Evolutionary conservation across 116 monocot species (phyloP).

Genomic region (Zostera marina): DNA sequence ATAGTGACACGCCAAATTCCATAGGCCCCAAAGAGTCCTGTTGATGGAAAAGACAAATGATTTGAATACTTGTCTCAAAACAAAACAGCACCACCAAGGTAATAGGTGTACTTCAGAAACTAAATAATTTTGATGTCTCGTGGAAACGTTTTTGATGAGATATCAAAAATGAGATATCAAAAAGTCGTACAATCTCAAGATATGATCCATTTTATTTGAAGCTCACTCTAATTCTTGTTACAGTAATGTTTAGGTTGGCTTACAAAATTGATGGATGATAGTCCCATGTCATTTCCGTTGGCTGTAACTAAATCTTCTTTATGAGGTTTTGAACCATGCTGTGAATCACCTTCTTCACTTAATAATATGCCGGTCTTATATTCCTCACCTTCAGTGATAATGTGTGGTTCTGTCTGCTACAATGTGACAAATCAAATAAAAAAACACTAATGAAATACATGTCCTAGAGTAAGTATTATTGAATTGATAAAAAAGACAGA

Average conservation of each 20-base stretch:
- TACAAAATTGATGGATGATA: constrained; percentile 12
- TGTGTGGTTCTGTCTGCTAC: neutral
- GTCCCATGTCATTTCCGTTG: constrained; percentile 5
- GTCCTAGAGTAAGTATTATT: too few relatives aligned
- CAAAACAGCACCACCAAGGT: too few relatives aligned
- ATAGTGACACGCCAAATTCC: constrained; percentile 14
- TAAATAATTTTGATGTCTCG: too few relatives aligned
- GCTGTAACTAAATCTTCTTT: neutral
- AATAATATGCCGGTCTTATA: neutral
- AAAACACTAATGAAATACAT: neutral
- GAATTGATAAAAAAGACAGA: neutral
- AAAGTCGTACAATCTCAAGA: neutral
- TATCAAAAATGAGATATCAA: neutral
- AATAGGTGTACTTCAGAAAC: too few relatives aligned
- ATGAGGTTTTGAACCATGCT: neutral
- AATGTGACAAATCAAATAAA: neutral
- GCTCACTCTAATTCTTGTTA: neutral
- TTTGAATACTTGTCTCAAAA: too few relatives aligned
- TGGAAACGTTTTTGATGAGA: too few relatives aligned
- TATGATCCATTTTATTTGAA: neutral
- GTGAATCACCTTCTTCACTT: neutral
- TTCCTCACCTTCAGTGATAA: neutral
- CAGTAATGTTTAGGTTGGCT: neutral
- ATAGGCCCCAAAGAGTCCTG: constrained; percentile 29
- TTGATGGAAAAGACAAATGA: constrained; percentile 6